Conservation (phyloP, 2,329 filamentous ascomycete genomes). For the Lachnum nothofagi region DNA sequence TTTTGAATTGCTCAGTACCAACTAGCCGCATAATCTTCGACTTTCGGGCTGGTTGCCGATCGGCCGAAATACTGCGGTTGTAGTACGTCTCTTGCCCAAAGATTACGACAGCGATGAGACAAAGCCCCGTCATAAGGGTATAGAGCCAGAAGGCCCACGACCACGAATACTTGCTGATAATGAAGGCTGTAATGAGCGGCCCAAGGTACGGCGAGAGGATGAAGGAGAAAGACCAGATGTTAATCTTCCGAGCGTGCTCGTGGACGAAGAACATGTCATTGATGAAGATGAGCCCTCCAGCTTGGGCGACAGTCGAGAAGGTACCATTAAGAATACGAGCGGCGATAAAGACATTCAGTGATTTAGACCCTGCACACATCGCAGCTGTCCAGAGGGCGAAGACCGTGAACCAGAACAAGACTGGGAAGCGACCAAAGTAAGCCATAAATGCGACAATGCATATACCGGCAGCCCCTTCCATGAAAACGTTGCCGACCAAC, state of each 20-base stretch:
- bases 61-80: slow-evolving; percentile 36
- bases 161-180: slow-evolving; percentile 40
- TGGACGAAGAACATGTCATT: slow-evolving; percentile 59
- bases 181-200: slow-evolving; percentile 44
- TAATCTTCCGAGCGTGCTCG: slow-evolving; percentile 47
- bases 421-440: slow-evolving; percentile 42
- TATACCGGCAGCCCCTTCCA: slow-evolving; percentile 37
- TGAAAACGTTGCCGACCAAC: too few species aligned
- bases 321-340: slow-evolving; percentile 17
- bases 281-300: slow-evolving; percentile 46
- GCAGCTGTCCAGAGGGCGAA: slow-evolving; percentile 32
- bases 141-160: slow-evolving; percentile 44
- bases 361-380: slow-evolving; percentile 35
- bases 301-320: slow-evolving; percentile 34
- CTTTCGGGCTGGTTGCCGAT: slow-evolving; percentile 34
- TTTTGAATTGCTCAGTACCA: slow-evolving; percentile 34
- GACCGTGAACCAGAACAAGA: slow-evolving; percentile 38
- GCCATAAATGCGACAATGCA: slow-evolving; percentile 38
- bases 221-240: slow-evolving; percentile 42
- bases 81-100: slow-evolving; percentile 49
- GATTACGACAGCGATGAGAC: slow-evolving; percentile 36
- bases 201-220: slow-evolving; percentile 41
- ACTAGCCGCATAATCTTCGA: slow-evolving; percentile 19
- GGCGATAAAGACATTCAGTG: slow-evolving; percentile 30
- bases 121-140: slow-evolving; percentile 36